Evolutionary conservation across 129 eudicot species (phyloP), one percentile per base, ranked within the genome.

Genomic region (Helichrysum umbraculigerum): DNA sequence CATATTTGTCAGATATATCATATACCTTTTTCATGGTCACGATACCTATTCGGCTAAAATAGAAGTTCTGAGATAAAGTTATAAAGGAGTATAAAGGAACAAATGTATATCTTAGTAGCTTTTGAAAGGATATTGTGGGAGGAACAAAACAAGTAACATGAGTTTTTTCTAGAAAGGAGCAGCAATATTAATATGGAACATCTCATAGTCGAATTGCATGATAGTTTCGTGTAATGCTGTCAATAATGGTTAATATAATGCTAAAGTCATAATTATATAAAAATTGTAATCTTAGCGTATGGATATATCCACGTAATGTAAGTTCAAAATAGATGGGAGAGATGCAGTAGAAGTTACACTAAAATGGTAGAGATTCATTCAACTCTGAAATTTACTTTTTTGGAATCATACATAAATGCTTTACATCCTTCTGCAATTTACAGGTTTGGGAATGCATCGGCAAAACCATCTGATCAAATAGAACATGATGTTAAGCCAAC

Each of bases 381-480:
- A 0, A 25, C 28, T 25, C 28, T 25, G 28, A 25, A 25, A 25
- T 25, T 25, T 44, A 1, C 51, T 42, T 42, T 42, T 42, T 42
- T 42, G 2, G 2, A 42, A 10, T 42, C 51, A 42, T 42, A 44
- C 5, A 25, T 14, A 47, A 60, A 25, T 60, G 32, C 32, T 22
- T 60, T 60, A 60, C 34, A 29, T 41, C 34, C 64, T 17, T 52
- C 9, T 69, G 61, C 69, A 64, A 52, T 59, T 10, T 66, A 64
- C 82, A 95, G 99, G 87, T 89, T 95, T 77, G 97, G 96, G 61
- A 86, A 89, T 56, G 85, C 85, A 73, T 91, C 89, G 70, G 51
- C 84, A 34, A 83, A 81, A 78, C 79, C 89, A 66, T 77, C 86
- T 70, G 81, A 81, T 70, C 86, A 80, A 42, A 70, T 70, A 42